These are phyloP conservation scores for Starmerella gropengiesseri DNA, from an alignment of 805 yeast species.

Conservation along the genomic window DNA sequence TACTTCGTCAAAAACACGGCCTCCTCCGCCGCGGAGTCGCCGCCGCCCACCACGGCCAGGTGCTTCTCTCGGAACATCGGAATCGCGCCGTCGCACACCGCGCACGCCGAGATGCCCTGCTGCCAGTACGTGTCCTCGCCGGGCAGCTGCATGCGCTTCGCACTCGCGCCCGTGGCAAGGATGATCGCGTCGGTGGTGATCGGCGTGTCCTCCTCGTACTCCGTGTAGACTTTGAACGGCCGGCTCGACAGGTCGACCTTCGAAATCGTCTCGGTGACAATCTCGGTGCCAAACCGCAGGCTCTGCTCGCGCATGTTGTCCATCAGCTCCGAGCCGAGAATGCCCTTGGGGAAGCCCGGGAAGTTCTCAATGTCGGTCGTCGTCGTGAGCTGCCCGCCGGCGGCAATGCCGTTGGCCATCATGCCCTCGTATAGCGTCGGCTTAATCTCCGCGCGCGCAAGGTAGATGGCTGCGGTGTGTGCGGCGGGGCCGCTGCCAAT, in stretches of 20 bases:
- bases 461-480: slow-evolving; percentile 95
- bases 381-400: slow-evolving; percentile 98
- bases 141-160: slow-evolving; percentile 83
- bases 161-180: slow-evolving; percentile 96
- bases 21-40: slow-evolving; percentile 99
- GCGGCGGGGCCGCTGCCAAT: slow-evolving; percentile 98
- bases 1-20: slow-evolving; percentile 94
- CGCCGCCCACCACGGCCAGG: slow-evolving; percentile 96
- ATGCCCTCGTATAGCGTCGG: slow-evolving; percentile 92
- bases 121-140: slow-evolving; percentile 99
- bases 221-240: slow-evolving; percentile 97
- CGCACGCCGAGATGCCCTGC: slow-evolving; percentile 98
- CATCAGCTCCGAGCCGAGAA: slow-evolving; percentile 80
- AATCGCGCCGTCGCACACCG: slow-evolving; percentile 99
- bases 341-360: slow-evolving; percentile 96
- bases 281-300: slow-evolving; percentile 77
- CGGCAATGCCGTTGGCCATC: slow-evolving; percentile 95
- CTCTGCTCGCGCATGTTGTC: slow-evolving; percentile 89
- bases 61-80: slow-evolving; percentile 98
- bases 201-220: slow-evolving; percentile 86
- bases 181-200: slow-evolving; percentile 80
- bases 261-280: slow-evolving; percentile 89
- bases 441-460: slow-evolving; percentile 91
- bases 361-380: slow-evolving; percentile 98
- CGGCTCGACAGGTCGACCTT: slow-evolving; percentile 77